Conservation (phyloP, 441 rosid species). For the Geranium incanum region DNA sequence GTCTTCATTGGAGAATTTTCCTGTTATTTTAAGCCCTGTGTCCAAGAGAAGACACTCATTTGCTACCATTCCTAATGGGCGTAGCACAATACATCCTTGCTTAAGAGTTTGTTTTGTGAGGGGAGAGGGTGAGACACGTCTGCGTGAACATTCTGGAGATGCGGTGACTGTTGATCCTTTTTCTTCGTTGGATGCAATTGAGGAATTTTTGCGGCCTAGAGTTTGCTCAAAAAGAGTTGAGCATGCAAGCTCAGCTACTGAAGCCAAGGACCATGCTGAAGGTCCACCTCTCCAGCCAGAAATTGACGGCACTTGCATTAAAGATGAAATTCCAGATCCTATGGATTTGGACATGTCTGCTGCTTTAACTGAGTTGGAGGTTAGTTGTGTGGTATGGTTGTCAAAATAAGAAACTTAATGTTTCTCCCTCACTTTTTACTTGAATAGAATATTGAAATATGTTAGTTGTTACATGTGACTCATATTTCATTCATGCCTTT, state of each 20-base stretch:
- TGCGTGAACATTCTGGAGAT: slow-evolving; percentile 52
- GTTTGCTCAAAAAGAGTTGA: slow-evolving; percentile 36
- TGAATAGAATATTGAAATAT: neutral
- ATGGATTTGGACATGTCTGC: slow-evolving; percentile 36
- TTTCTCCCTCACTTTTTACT: neutral
- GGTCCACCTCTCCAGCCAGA: slow-evolving; percentile 32
- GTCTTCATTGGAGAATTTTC: slow-evolving; percentile 80
- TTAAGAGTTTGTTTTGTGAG: slow-evolving; percentile 60
- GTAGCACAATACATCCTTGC: slow-evolving; percentile 52
- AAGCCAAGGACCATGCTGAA: slow-evolving; percentile 29
- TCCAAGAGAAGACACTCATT: slow-evolving; percentile 53
- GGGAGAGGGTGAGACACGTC: slow-evolving; percentile 60
- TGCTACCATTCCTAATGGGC: slow-evolving; percentile 63
- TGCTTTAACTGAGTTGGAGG: slow-evolving; percentile 53
- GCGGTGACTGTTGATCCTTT: slow-evolving; percentile 73
- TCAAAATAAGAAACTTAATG: neutral
- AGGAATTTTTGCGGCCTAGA: slow-evolving; percentile 61
- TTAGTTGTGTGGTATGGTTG: slow-evolving; percentile 19
- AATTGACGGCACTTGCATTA: slow-evolving; percentile 35
- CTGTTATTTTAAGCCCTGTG: slow-evolving; percentile 49
- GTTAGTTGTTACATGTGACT: neutral
- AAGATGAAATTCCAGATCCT: slow-evolving; percentile 44
- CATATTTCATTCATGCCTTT: slow-evolving; percentile 11
- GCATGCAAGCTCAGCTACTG: slow-evolving; percentile 27
- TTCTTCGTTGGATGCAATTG: slow-evolving; percentile 56